A percentile compares a stretch with the other conserved stretches of the same genome.
Conservation (phyloP, 306 rosid genomes). For the Argentina anserina region DNA sequence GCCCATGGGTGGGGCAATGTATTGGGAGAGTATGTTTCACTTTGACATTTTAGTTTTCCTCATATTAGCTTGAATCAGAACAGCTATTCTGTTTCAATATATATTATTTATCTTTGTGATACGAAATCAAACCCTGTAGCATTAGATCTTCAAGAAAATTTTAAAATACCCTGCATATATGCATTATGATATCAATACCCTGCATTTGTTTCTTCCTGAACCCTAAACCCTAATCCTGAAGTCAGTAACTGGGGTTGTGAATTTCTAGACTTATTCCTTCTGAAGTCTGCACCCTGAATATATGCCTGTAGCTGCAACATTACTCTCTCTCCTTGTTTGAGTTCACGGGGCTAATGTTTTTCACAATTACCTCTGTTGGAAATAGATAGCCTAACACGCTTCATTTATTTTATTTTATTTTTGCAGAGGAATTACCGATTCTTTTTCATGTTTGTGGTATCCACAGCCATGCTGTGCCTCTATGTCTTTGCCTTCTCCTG, state of each 20-base stretch:
- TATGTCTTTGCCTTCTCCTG: constrained; percentile 48
- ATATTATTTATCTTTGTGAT: not conserved
- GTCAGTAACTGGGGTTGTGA: not conserved
- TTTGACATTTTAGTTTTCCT: not conserved
- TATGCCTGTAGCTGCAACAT: not conserved
- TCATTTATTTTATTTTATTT: constrained; percentile 2
- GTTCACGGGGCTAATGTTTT: not conserved
- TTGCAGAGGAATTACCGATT: constrained; percentile 49
- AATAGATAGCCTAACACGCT: constrained; percentile 14
- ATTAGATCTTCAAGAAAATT: not conserved
- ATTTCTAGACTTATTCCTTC: not conserved
- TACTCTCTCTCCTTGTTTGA: not conserved
- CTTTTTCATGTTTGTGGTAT: constrained; percentile 46
- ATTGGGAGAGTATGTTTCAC: constrained; percentile 59
- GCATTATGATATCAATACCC: not conserved
- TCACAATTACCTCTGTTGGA: not conserved
- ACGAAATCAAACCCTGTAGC: not conserved
- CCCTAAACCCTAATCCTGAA: too few relatives aligned
- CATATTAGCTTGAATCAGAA: not conserved
- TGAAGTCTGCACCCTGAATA: not conserved
- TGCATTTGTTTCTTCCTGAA: not conserved
- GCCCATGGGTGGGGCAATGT: constrained; percentile 93
- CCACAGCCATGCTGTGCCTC: constrained; percentile 39
- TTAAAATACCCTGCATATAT: not conserved
- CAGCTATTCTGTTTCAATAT: not conserved